A percentile compares a stretch with the other conserved stretches of the same genome.
Evolutionary conservation across 2,329 filamentous ascomycete genomes (phyloP).

Genomic region (Clarireedia hainanense): DNA sequence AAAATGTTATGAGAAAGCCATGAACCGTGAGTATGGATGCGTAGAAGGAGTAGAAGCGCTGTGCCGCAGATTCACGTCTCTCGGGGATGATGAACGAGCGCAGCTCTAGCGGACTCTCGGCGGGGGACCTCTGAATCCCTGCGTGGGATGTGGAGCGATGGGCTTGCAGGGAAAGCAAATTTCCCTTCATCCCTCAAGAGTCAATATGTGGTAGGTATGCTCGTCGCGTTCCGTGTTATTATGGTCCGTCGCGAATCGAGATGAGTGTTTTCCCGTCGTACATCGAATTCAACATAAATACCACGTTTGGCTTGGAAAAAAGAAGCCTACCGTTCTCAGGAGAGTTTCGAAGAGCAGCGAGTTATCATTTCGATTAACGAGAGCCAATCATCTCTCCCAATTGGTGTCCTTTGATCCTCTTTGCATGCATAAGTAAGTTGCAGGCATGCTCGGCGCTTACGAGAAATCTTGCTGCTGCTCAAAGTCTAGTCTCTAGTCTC

Average conservation of each 20-base stretch:
- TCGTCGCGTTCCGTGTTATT: not conserved
- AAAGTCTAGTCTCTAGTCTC: too few species aligned
- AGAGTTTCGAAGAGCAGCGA: not conserved
- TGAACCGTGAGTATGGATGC: not conserved
- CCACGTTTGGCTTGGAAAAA: too few species aligned
- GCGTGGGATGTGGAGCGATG: not conserved
- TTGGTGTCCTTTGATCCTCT: conserved; percentile 6
- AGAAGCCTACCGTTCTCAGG: not conserved
- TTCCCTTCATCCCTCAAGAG: too few species aligned
- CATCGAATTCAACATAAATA: not conserved
- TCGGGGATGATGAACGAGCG: too few species aligned
- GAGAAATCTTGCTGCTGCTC: not conserved
- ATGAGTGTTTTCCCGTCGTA: not conserved
- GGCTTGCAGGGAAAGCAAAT: too few species aligned
- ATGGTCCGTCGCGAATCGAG: not conserved
- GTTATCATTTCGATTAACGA: not conserved
- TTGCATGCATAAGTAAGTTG: conserved; percentile 1
- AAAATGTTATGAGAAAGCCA: not conserved
- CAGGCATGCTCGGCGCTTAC: conserved; percentile 5
- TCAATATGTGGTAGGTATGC: too few species aligned
- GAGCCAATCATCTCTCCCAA: not conserved
- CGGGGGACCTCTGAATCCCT: not conserved
- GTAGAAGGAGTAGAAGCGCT: not conserved
- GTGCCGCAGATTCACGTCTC: conserved; percentile 6
- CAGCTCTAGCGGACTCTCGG: not conserved